phyloP scores from a whole-genome alignment of 2,329 filamentous ascomycete species.

The Neofusicoccum umdonicola region DNA sequence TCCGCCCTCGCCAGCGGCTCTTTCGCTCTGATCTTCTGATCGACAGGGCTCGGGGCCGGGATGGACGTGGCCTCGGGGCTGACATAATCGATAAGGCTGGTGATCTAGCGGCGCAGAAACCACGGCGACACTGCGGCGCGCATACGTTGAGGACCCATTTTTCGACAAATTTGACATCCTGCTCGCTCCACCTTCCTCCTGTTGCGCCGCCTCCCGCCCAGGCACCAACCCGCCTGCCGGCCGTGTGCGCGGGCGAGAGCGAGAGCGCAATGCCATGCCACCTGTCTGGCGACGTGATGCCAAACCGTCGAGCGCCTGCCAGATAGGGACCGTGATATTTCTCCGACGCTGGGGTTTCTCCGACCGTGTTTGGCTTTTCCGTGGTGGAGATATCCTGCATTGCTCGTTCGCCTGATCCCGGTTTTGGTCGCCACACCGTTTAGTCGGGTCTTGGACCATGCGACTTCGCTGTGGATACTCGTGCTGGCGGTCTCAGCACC shows the following conservation, averaged over 20 bases:
- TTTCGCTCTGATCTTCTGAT: slow-evolving; percentile 15
- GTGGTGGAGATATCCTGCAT: neutral
- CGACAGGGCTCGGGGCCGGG: slow-evolving; percentile 8
- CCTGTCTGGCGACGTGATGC: no score
- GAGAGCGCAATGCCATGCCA: no score
- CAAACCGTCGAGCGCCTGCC: no score
- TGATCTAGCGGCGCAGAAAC: neutral
- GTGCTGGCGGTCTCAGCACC: slow-evolving; percentile 1
- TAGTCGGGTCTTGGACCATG: slow-evolving; percentile 6
- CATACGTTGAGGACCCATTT: slow-evolving; percentile 1
- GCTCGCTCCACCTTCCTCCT: slow-evolving; percentile 15
- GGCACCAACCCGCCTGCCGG: neutral
- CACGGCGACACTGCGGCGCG: slow-evolving; percentile 5
- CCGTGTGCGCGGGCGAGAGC: neutral
- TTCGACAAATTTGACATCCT: slow-evolving; percentile 12
- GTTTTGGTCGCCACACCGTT: slow-evolving; percentile 3
- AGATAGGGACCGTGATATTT: neutral
- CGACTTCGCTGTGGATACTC: slow-evolving; percentile 8
- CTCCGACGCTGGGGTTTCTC: neutral
- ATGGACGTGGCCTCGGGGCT: neutral
- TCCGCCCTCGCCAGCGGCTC: neutral
- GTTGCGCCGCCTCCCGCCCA: neutral
- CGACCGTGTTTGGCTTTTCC: neutral
- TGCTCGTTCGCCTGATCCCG: slow-evolving; percentile 6
- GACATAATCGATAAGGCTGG: slow-evolving; percentile 12